phyloP scores from a whole-genome alignment of 331 rosid species.

The Quercus tomentella region DNA sequence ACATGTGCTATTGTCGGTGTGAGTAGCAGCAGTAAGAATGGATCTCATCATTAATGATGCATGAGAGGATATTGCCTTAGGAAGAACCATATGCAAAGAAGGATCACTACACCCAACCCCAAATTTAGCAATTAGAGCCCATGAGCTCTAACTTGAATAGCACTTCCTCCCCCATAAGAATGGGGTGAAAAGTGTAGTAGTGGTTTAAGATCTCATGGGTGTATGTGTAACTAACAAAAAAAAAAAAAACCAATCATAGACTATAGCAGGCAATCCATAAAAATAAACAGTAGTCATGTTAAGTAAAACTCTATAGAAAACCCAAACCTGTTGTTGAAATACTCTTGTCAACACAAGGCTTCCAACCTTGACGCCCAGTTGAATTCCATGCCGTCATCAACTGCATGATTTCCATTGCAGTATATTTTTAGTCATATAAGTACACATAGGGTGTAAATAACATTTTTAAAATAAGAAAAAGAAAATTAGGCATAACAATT shows the following conservation, averaged over 20 bases:
- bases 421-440: slow-evolving; percentile 1
- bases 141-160: background rate
- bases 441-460: background rate
- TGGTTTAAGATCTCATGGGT: background rate
- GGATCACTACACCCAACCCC: background rate
- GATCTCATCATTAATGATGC: background rate
- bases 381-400: slow-evolving; percentile 65
- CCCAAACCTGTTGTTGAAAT: slow-evolving; percentile 42
- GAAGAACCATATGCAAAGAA: background rate
- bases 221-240: background rate
- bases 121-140: background rate
- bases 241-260: background rate
- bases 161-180: background rate
- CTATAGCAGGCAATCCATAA: slow-evolving; percentile 4
- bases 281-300: background rate
- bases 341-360: slow-evolving; percentile 58
- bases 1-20: background rate
- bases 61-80: background rate
- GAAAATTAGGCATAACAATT: background rate
- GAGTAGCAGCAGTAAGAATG: background rate
- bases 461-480: background rate
- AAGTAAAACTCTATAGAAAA: background rate
- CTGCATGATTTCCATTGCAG: slow-evolving; percentile 46
- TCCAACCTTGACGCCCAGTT: slow-evolving; percentile 56
- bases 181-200: background rate